phyloP scores from a whole-genome alignment of 1,284 basidiomycete genomes.

The Polyporus tsugae region DNA sequence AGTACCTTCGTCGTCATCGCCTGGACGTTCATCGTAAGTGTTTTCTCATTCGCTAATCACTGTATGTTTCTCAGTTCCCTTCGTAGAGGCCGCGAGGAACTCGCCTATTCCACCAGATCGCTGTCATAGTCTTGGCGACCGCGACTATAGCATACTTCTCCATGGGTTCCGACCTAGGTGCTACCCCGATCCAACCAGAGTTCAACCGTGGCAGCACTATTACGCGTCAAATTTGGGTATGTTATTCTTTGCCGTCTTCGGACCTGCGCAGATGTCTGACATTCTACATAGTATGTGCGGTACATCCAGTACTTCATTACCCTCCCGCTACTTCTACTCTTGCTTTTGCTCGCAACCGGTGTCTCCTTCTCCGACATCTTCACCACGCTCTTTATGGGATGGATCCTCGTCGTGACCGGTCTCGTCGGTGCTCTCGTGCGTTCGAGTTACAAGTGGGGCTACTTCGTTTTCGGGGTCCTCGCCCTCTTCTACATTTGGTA shows the following conservation, averaged over 20 bases:
- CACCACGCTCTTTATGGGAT: slow-evolving; percentile 59
- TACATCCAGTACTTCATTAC: slow-evolving; percentile 70
- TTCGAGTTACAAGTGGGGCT: slow-evolving; percentile 62
- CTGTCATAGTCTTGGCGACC: slow-evolving; percentile 55
- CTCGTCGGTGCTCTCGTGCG: slow-evolving; percentile 58
- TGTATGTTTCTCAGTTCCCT: not conserved
- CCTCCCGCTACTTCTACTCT: slow-evolving; percentile 62
- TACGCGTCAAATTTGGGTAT: slow-evolving; percentile 60
- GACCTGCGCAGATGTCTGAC: not conserved
- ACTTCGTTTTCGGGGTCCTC: slow-evolving; percentile 54
- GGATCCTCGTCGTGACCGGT: slow-evolving; percentile 58
- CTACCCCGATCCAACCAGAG: slow-evolving; percentile 77
- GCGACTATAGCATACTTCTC: slow-evolving; percentile 57
- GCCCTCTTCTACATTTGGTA: slow-evolving; percentile 59
- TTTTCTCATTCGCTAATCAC: not conserved
- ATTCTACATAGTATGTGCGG: slow-evolving; percentile 47
- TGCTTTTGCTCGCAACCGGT: slow-evolving; percentile 58
- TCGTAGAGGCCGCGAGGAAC: slow-evolving; percentile 48
- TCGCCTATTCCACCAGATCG: slow-evolving; percentile 58
- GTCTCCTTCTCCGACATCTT: slow-evolving; percentile 62
- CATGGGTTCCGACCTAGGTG: slow-evolving; percentile 54
- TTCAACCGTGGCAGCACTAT: slow-evolving; percentile 84
- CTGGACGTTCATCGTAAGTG: slow-evolving; percentile 48
- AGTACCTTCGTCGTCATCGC: slow-evolving; percentile 48
- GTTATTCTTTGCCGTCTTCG: not conserved